Evolutionary conservation across 306 rosid genomes (phyloP), one percentile per base, ranked within the genome.

Genomic region (Corylus avellana): DNA sequence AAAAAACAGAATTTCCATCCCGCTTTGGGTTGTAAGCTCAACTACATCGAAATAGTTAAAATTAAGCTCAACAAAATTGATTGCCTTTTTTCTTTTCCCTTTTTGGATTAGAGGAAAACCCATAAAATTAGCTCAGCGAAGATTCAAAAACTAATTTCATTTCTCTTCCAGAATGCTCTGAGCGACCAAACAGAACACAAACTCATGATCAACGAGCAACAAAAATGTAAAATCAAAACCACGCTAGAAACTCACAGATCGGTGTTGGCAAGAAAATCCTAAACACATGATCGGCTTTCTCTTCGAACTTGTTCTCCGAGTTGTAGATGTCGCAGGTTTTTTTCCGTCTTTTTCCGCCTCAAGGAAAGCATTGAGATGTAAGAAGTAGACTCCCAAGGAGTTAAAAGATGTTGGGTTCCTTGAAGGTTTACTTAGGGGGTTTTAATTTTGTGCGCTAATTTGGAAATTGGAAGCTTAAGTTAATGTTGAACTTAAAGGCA

Each of bases 211-310:
- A 53, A 74, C 16, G 7, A 61, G 77, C 20, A 79, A 54, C 12
- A 68, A 25, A 11, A 18, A 39, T 4, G n/a, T 22, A 29, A 3
- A 57, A 54, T 64, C 20, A 39, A 56, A 27, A 16, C n/a, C 8
- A 44, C 42, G 51, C 58, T 55, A 62, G 62, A 37, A 85, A 85
- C 90, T 89, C 83, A 89, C 97, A 27, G 71, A 80, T 78, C 7
- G 77, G 61, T 22, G 48, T 39, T 51, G n/a, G 57, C 59, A 72
- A 77, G 82, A 75, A 78, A 91, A 76, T 80, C 87, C 91, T 59
- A 87, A 61, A 63, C 70, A 84, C 91, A 91, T 88, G 77, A 85
- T 81, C 86, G 83, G 32, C 75, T 64, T 58, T 12, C 46, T 44
- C 70, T 67, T n/a, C 14, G 27, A 17, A 58, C 8, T 29, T 58